Base-by-base conservation (phyloP, 257 asterid species). In the Vinca minor region DNA sequence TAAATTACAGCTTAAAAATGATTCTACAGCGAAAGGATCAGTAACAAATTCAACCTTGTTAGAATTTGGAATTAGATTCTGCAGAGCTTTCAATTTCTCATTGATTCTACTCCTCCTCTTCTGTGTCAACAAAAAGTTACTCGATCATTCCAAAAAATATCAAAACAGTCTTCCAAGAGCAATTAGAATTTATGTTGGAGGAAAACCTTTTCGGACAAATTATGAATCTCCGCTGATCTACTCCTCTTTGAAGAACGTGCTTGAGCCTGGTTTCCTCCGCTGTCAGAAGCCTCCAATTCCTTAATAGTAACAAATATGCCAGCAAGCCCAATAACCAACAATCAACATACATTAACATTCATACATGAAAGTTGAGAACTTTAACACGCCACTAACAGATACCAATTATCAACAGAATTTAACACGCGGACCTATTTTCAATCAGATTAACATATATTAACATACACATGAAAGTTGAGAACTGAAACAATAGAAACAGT, bases 71-170 rank as follows among this genome's bases (percentile, higher is more conserved):
- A 93, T 84, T 36, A 93, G 75, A 65, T 74, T 93, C 82, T 87
- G 99, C 79, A 89, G 85, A 20, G 97, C 97, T 79, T 84, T 93
- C 74, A 89, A 80, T 66, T 93, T 93, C 84, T 93, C 97, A 31
- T 93, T 93, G 75, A 93, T 93, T 73, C 87, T 82, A 76, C 96
- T 87, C 78, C 99, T 81, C 81, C 99, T 84, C 87, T 95, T 87
- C 99, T 93, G 90, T 66, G 90, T 66, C 36, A 70, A 70, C 59
- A 62, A 70, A 31, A 74, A 52, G 46, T 7, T 45, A 58, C 2
- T 17, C 10, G 48, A 63, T 54, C 55, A 39, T 63, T 68, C 65
- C 61, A 69, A 70, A 56, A 62, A 76, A 59, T 14, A 61, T 39
- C 21, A 47, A 8, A 47, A 31, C 47, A 65, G 52, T 23, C 44